These are phyloP conservation scores for Phaseolus lunatus DNA, from an alignment of 306 rosid genomes.

Conservation along the genomic window DNA sequence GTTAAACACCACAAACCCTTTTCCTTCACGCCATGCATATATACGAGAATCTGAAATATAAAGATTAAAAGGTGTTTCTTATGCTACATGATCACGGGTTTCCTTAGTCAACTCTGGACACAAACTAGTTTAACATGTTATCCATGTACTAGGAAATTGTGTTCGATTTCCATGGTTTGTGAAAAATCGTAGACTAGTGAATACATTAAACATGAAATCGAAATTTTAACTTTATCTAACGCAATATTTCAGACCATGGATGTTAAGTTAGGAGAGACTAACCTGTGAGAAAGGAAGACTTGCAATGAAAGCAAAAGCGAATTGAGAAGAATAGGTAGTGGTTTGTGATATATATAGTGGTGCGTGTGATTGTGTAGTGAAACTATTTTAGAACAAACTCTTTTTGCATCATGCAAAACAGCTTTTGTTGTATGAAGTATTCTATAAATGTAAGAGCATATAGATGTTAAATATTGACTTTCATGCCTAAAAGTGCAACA, in stretches of 20 bases:
- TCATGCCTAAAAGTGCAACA: background rate
- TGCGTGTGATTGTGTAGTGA: background rate
- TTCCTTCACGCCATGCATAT: background rate
- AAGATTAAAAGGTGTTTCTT: background rate
- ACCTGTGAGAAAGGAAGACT: slow-evolving; percentile 39
- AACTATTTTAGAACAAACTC: background rate
- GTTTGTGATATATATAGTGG: slow-evolving; percentile 23
- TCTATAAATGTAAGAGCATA: background rate
- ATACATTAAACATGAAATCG: background rate
- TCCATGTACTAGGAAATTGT: too few species aligned
- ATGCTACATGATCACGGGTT: background rate
- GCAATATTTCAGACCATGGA: background rate
- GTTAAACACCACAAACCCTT: background rate
- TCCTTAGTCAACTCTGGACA: too few species aligned
- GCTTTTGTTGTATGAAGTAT: background rate
- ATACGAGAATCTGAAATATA: background rate
- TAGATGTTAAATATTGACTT: background rate
- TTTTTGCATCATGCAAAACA: background rate
- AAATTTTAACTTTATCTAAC: background rate
- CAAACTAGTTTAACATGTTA: too few species aligned
- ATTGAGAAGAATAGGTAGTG: slow-evolving; percentile 11
- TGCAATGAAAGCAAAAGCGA: slow-evolving; percentile 24
- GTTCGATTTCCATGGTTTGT: too few species aligned
- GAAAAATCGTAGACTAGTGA: too few species aligned
- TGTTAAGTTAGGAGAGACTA: slow-evolving; percentile 3